Base-by-base conservation (phyloP, 140 eudicot genomes). In the Artemisia princeps region DNA sequence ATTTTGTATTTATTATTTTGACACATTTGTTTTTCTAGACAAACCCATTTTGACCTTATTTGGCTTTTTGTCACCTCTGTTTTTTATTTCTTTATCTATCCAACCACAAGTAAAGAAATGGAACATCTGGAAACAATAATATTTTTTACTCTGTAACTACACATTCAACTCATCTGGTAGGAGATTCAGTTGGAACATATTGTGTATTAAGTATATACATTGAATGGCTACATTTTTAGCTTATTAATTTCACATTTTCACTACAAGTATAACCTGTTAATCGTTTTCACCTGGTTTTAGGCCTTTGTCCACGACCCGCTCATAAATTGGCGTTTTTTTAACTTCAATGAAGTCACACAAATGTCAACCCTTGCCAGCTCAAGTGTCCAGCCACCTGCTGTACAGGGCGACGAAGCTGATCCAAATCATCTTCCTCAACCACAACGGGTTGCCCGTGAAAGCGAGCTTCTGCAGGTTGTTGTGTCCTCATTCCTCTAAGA, bases 301-400 rank as follows among this genome's bases (percentile, higher is more conserved):
- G 99, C 99, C 22, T 94, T 94, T 62, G 99, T 94, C 68, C 99
- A 94, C 51, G 99, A 94, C 45, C 99, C 99, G 3, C 95, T 94
- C 42, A 88, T 94, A 76, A 94, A 94, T 48, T 94, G 99, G 99
- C 96, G 99, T 68, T 88, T 94, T 51, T 88, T 94, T 84, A 84
- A 88, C 82, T 82, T 86, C 80, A 94, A 88, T 42, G 99, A 88
- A 84, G 96, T 88, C 44, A 86, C 99, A 3, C 95, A 88, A 79
- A 80, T 86, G 84, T 76, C 97, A 26, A 82, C 82, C 51, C 90
- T 83, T 45, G 80, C 87, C 45, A 80, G 63, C 68, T 22, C 90
- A 24, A 85, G 77, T 54, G 72, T 60, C 71, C 84, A 82, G 64
- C 67, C 97, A 11, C 82, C 77, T 67, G 82, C 77, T 67, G 95